phyloP scores from a whole-genome alignment of 306 rosid species.

The Corylus americana region DNA sequence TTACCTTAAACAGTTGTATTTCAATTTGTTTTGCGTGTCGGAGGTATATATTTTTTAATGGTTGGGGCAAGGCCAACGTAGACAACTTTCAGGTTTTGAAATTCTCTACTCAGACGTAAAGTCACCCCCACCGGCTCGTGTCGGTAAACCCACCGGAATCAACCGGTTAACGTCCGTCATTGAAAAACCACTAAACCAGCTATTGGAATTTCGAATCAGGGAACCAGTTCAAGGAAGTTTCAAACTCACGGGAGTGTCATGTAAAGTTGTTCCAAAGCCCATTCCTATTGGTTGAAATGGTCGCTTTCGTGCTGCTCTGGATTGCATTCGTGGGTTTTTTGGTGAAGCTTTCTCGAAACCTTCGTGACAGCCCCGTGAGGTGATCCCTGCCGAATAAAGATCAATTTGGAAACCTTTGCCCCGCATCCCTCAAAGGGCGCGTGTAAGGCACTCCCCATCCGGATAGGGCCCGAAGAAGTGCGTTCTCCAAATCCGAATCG shows the following conservation, averaged over 20 bases:
- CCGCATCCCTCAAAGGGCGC: background rate
- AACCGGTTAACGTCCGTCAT: slow-evolving; percentile 43
- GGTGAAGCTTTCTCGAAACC: slow-evolving; percentile 37
- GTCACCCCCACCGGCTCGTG: slow-evolving; percentile 32
- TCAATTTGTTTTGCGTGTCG: slow-evolving; percentile 8
- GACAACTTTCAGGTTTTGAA: slow-evolving; percentile 27
- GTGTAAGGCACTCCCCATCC: slow-evolving; percentile 10
- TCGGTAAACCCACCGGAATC: slow-evolving; percentile 24
- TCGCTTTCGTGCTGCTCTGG: slow-evolving; percentile 32
- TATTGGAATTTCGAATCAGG: slow-evolving; percentile 50
- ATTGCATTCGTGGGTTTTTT: slow-evolving; percentile 25
- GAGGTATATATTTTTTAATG: slow-evolving; percentile 21
- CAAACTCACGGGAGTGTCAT: slow-evolving; percentile 11
- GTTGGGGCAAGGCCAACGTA: slow-evolving; percentile 43
- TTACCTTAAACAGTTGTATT: slow-evolving; percentile 1
- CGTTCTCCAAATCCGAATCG: background rate
- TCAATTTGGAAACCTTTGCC: slow-evolving; percentile 23
- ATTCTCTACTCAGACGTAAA: slow-evolving; percentile 17
- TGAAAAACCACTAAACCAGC: slow-evolving; percentile 29
- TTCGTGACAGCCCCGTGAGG: slow-evolving; percentile 49
- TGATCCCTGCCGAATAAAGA: slow-evolving; percentile 50
- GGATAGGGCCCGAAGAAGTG: background rate
- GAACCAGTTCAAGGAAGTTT: slow-evolving; percentile 15
- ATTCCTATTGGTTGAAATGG: slow-evolving; percentile 21
- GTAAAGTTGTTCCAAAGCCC: background rate